A percentile compares a stretch with the other conserved stretches of the same genome.
These are phyloP conservation scores for Hypsizygus ulmarius DNA, from an alignment of 1,284 basidiomycete species.

Conservation along the genomic window DNA sequence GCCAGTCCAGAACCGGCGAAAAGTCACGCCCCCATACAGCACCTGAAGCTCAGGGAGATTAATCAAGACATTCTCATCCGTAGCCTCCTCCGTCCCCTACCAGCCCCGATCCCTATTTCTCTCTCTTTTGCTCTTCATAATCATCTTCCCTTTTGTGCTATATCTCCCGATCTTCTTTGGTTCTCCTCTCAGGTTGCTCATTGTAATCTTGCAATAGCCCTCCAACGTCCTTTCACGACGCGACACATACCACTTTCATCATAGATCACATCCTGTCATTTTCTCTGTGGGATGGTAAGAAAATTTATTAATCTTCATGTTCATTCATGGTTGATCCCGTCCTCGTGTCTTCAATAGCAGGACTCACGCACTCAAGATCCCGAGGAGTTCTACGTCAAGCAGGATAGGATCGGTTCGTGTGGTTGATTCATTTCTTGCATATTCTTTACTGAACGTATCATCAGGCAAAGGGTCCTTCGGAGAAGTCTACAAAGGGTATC, in stretches of 20 bases:
- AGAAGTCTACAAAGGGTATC: constrained; percentile 94
- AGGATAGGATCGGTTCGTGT: constrained; percentile 87
- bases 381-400: constrained; percentile 93
- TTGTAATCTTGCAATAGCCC: constrained; percentile 1
- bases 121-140: constrained; percentile 10
- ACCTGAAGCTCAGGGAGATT: constrained; percentile 28
- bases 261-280: constrained; percentile 17
- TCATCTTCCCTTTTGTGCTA: constrained; percentile 10
- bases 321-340: constrained; percentile 26
- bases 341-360: constrained; percentile 37
- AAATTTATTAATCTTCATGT: neutral
- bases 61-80: constrained; percentile 21
- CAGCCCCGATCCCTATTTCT: constrained; percentile 11
- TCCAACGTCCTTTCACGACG: constrained; percentile 29
- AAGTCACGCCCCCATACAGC: constrained; percentile 20
- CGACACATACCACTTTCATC: constrained; percentile 31
- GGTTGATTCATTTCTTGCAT: constrained; percentile 11
- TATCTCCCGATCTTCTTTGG: constrained; percentile 8
- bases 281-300: constrained; percentile 31
- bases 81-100: constrained; percentile 8
- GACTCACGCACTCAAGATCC: constrained; percentile 79
- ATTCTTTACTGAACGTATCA: constrained; percentile 5
- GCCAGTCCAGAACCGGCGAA: constrained; percentile 11
- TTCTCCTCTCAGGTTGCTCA: constrained; percentile 2
- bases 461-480: constrained; percentile 95